Percentiles rank a stretch among this genome's conserved stretches.
Conservation (phyloP, 2,329 filamentous ascomycete species). For the Cadophora gregata region DNA sequence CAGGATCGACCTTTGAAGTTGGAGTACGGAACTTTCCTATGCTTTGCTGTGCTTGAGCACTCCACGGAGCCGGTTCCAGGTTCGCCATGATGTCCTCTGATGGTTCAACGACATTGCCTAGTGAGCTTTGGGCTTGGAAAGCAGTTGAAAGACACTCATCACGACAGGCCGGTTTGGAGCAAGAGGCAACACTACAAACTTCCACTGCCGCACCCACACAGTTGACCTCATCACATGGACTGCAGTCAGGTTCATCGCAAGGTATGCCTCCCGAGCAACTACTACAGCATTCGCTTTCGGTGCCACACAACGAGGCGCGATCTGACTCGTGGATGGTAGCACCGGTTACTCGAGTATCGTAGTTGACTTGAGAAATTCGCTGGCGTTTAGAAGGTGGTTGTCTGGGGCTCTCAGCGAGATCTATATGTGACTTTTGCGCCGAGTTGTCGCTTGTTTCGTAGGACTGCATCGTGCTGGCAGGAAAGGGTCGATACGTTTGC, state of each 20-base stretch:
- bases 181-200: conserved; percentile 32
- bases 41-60: conserved; percentile 10
- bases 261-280: conserved; percentile 37
- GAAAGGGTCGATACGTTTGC: not conserved
- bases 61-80: conserved; percentile 21
- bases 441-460: not conserved
- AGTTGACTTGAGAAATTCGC: conserved; percentile 7
- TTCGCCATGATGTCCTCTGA: conserved; percentile 18
- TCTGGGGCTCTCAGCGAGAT: not conserved
- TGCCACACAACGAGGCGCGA: conserved; percentile 8
- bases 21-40: conserved; percentile 6
- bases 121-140: conserved; percentile 25
- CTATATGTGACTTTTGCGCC: conserved; percentile 1
- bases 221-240: conserved; percentile 28
- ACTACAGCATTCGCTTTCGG: conserved; percentile 40
- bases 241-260: conserved; percentile 38
- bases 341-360: not conserved
- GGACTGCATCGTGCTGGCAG: not conserved
- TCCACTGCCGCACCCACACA: conserved; percentile 30
- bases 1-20: conserved; percentile 5
- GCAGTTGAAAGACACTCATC: conserved; percentile 31
- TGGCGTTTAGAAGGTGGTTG: conserved; percentile 25
- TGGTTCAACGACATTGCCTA: conserved; percentile 12
- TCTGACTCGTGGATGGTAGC: not conserved
- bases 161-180: conserved; percentile 34